These are phyloP conservation scores for Trichoderma orchidacearum DNA, from an alignment of 495 filamentous ascomycete species.

Conservation along the genomic window DNA sequence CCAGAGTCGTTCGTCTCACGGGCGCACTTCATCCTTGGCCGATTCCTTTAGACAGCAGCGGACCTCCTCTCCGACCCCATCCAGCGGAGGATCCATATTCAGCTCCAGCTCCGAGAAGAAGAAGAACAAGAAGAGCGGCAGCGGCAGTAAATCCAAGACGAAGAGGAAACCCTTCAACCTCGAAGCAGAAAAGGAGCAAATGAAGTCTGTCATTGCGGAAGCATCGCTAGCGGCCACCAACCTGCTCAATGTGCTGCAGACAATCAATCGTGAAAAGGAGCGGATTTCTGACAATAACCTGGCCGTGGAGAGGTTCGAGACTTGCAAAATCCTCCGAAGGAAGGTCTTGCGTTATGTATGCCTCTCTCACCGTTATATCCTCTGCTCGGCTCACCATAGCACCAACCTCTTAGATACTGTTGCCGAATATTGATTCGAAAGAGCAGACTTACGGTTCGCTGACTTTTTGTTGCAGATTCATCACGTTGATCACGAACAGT, in stretches of 20 bases:
- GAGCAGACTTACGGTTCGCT: no score
- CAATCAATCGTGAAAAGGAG: conserved; percentile 81
- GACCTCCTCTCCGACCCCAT: conserved; percentile 5
- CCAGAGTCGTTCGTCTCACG: conserved; percentile 14
- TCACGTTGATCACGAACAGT: conserved; percentile 68
- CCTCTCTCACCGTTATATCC: neutral
- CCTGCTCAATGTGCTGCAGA: conserved; percentile 74
- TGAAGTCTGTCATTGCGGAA: conserved; percentile 72
- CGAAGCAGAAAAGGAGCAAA: conserved; percentile 72
- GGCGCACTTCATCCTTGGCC: conserved; percentile 20
- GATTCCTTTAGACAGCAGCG: conserved; percentile 16
- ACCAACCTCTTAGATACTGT: no score
- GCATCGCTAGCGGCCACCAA: conserved; percentile 83
- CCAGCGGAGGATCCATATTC: conserved; percentile 15
- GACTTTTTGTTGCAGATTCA: no score
- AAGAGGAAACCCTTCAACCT: conserved; percentile 59
- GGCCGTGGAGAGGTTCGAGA: conserved; percentile 65
- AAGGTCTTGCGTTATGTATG: conserved; percentile 73
- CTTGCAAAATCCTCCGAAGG: conserved; percentile 69
- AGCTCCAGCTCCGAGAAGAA: conserved; percentile 32
- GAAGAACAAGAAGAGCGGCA: conserved; percentile 33
- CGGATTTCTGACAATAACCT: conserved; percentile 74
- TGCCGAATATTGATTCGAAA: no score
- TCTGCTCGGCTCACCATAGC: no score
- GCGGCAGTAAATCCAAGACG: conserved; percentile 16